phyloP scores from a whole-genome alignment of 1,139 yeast species.

The Candida gigantensis region DNA sequence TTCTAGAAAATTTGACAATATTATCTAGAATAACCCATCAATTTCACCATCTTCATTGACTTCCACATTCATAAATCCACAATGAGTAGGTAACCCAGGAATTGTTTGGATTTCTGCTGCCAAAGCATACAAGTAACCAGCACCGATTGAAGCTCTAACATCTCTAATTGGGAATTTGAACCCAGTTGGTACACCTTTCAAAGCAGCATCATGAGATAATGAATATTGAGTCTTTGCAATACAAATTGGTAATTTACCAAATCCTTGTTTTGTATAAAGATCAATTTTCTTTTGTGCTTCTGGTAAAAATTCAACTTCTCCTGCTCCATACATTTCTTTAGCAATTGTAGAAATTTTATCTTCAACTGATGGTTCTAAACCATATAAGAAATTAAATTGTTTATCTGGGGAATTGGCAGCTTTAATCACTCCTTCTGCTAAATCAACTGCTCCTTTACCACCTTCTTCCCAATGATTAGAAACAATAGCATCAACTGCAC shows the following conservation, averaged over 20 bases:
- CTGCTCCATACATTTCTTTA: slow-evolving; percentile 92
- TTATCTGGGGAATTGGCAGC: slow-evolving; percentile 59
- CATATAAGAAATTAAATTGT: slow-evolving; percentile 73
- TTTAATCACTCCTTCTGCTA: slow-evolving; percentile 82
- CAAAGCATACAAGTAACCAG: slow-evolving; percentile 92
- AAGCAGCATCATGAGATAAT: slow-evolving; percentile 86
- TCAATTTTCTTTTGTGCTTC: slow-evolving; percentile 85
- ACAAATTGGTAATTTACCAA: slow-evolving; percentile 90
- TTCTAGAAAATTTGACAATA: neutral
- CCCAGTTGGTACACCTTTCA: slow-evolving; percentile 95
- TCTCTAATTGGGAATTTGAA: slow-evolving; percentile 94
- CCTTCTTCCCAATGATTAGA: slow-evolving; percentile 99
- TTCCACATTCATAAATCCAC: slow-evolving; percentile 97
- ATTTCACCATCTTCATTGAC: slow-evolving; percentile 92
- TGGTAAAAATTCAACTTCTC: slow-evolving; percentile 80
- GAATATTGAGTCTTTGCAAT: slow-evolving; percentile 98
- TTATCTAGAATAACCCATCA: slow-evolving; percentile 79
- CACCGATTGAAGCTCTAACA: slow-evolving; percentile 92
- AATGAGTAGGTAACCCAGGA: slow-evolving; percentile 95
- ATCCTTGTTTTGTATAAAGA: slow-evolving; percentile 85
- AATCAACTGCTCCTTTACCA: slow-evolving; percentile 87
- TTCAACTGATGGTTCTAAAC: slow-evolving; percentile 70
- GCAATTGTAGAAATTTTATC: slow-evolving; percentile 85
- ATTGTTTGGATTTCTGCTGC: slow-evolving; percentile 98
- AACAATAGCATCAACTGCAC: slow-evolving; percentile 91